Evolutionary conservation across 139 green algal genomes (phyloP), one percentile per base, ranked within the genome.

Genomic region (Tetraselmis striata): DNA sequence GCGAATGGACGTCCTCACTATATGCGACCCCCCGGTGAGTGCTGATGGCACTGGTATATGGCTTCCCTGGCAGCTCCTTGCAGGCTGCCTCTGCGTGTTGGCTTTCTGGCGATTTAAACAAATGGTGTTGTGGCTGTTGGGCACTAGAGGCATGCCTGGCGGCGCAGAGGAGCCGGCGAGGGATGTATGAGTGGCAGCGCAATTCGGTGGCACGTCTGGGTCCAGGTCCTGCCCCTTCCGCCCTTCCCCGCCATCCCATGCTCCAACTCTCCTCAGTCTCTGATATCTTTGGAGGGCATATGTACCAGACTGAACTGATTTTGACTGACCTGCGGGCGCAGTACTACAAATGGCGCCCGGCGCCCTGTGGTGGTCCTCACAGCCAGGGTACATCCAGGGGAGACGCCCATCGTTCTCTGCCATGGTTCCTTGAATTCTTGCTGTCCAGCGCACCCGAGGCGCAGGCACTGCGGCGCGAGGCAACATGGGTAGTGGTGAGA

Each of bases 381-480:
- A 29, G 84, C 88, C 25, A 80, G 91, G 23, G 91, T 95, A 31
- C 91, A 95, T 84, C 91, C 91, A 18, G 91, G 91, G 28, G 91
- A 95, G 89, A 93, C 89, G 0, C 90, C 90, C 87, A 24, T 87
- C 80, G 24, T 86, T 91, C 87, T 95, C 77, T 90, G 89, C 27
- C 83, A 86, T 28, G 83, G 83, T 31, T 86, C 23, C 2, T 86
- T 11, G 79, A 75, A 23, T 86, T 81, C 31, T 29, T 83, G 78
- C 59, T 80, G 26, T 30, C 76, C 80, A 31, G 11, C 23, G 28
- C 78, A 11, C n/a, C 78, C 0, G 59, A 79, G 28, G 85, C 85
- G 29, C 24, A 58, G 5, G 28, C 75, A 30, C 79, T 86, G 59
- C 79, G 85, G 1, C 67, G 30, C 1, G 27, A 29, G 1, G 76